phyloP scores from a whole-genome alignment of 257 asterid genomes.

The Eustoma russellianum region DNA sequence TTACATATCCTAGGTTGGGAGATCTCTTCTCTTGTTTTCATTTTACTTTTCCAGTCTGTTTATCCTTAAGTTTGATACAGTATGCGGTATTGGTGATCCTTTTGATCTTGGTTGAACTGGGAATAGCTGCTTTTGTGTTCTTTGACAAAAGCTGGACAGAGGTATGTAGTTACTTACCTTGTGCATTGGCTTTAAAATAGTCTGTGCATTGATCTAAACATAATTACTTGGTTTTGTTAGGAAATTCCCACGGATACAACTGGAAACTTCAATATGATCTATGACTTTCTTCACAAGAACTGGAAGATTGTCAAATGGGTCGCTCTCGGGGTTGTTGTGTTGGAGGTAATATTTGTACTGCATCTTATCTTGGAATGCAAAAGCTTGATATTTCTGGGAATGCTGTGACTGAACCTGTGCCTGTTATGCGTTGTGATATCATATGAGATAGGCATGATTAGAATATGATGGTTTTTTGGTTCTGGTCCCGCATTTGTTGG shows the following conservation, averaged over 20 bases:
- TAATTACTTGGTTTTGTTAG: constrained; percentile 25
- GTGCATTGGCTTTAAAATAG: constrained; percentile 8
- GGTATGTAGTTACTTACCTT: constrained; percentile 29
- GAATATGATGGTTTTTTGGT: too few species aligned
- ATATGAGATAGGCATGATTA: too few species aligned
- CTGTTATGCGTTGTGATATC: too few species aligned
- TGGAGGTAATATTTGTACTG: constrained; percentile 41
- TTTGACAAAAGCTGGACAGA: constrained; percentile 91
- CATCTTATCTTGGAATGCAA: not conserved
- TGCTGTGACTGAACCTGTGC: too few species aligned
- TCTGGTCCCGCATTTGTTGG: too few species aligned
- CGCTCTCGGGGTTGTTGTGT: constrained; percentile 61
- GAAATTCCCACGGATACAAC: constrained; percentile 59
- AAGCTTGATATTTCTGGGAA: not conserved
- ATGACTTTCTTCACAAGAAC: constrained; percentile 51
- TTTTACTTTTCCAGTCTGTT: constrained; percentile 13
- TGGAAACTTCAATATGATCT: constrained; percentile 49
- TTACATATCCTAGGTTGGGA: not conserved
- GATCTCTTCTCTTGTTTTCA: not conserved
- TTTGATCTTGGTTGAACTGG: constrained; percentile 76
- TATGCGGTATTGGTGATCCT: constrained; percentile 68
- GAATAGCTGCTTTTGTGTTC: constrained; percentile 77
- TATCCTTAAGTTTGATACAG: constrained; percentile 64
- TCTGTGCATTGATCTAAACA: constrained; percentile 8
- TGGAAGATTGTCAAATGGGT: constrained; percentile 84